Base-by-base conservation (phyloP, 164 flowering plant genomes). In the Nymphaea thermarum region DNA sequence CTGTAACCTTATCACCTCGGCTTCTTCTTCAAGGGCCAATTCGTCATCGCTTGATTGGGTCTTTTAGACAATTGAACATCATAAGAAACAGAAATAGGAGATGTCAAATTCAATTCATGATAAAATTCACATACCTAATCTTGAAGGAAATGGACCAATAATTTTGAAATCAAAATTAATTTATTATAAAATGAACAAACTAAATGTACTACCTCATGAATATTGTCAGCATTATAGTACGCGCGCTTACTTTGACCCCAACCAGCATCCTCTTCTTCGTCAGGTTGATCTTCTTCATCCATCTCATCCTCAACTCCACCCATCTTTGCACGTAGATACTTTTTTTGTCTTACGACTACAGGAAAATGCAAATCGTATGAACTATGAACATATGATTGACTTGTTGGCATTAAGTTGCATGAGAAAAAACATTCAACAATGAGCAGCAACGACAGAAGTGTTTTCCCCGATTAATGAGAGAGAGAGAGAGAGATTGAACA, bases 241-340 rank as follows among this genome's bases (percentile, higher is more conserved):
- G 64, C 14, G 62, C 60, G 41, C 75, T 79, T 83, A 6, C 47
- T 73, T 67, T 78, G 72, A 42, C 87, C 84, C 91, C 91, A 83
- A 11, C 65, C 60, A 66, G 63, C 68, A 43, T 55, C 74, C 63
- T 74, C 72, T 42, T 73, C 77, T 66, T 84, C 84, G 44, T 82
- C 72, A 11, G 68, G 71, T 18, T 67, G 81, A 6, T 89, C 89
- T 41, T 87, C 87, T 55, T 60, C 77, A 72, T 82, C 93, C 85
- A 81, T 75, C 69, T 86, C 96, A 79, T 94, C 97, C 70, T 87
- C 96, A 72, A 80, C 86, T 55, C 84, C 88, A 67, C 97, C 96
- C 68, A 71, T 68, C 79, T 84, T 89, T 71, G 76, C 80, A 62
- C 72, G 74, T 60, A 89, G 64, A 75, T 64, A 79, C 65, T 84